These are phyloP conservation scores for Coemansia reversa DNA, from an alignment of 192 early-diverging fungal species.

Conservation along the genomic window DNA sequence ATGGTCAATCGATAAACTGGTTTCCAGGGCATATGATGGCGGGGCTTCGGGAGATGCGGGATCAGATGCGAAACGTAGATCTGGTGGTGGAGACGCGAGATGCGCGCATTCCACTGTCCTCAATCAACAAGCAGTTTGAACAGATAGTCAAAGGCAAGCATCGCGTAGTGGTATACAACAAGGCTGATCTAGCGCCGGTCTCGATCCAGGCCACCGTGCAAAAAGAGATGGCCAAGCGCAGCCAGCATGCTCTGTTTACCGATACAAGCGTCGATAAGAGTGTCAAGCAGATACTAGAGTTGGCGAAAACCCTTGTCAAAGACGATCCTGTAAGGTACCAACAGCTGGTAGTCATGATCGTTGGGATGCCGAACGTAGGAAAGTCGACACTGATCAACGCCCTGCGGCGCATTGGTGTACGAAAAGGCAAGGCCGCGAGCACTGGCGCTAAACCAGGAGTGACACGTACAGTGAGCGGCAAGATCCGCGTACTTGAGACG, in stretches of 20 bases:
- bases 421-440: constrained; percentile 72
- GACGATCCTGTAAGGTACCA: constrained; percentile 44
- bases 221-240: constrained; percentile 42
- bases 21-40: constrained; percentile 88
- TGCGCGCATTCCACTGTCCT: constrained; percentile 89
- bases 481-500: constrained; percentile 82
- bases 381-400: constrained; percentile 93
- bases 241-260: constrained; percentile 34
- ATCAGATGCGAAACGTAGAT: constrained; percentile 71
- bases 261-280: constrained; percentile 31
- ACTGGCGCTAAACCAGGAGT: constrained; percentile 88
- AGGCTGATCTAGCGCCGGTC: constrained; percentile 80
- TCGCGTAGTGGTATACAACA: constrained; percentile 89
- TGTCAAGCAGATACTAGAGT: constrained; percentile 67
- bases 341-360: constrained; percentile 68
- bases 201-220: constrained; percentile 32
- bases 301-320: constrained; percentile 58
- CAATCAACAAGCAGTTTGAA: constrained; percentile 83
- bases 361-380: constrained; percentile 96
- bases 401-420: constrained; percentile 74
- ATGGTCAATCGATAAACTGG: constrained; percentile 78
- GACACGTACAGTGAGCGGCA: constrained; percentile 69
- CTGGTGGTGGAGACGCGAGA: constrained; percentile 92
- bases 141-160: constrained; percentile 62
- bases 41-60: constrained; percentile 71